Conservation (phyloP, 768 basidiomycete genomes). For the Termitomyces sp. region DNA sequence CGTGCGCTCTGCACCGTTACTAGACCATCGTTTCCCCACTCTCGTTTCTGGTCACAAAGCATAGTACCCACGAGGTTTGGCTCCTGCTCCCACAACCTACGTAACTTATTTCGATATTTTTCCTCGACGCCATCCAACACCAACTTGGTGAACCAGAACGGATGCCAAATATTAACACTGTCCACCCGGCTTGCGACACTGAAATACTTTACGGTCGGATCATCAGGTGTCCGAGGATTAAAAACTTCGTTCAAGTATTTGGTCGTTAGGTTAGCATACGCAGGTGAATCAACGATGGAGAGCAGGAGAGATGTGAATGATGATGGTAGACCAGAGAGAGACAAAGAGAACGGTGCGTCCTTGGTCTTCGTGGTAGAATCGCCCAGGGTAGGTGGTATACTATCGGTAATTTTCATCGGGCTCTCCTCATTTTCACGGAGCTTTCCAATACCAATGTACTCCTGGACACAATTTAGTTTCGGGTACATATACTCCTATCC, state of each 20-base stretch:
- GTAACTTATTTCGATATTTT: constrained; percentile 41
- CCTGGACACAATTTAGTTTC: constrained; percentile 33
- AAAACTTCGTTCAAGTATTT: constrained; percentile 73
- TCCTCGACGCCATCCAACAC: constrained; percentile 84
- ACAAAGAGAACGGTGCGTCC: constrained; percentile 35
- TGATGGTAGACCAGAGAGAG: constrained; percentile 64
- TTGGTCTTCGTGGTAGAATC: constrained; percentile 14
- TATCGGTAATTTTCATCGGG: constrained; percentile 11
- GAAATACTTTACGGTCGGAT: constrained; percentile 83
- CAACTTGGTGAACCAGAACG: constrained; percentile 94
- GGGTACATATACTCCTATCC: background rate
- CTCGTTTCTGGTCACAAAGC: constrained; percentile 43
- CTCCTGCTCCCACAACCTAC: constrained; percentile 27
- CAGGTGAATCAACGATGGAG: constrained; percentile 89
- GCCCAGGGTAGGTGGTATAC: background rate
- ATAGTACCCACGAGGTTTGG: constrained; percentile 18
- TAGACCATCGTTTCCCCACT: constrained; percentile 88
- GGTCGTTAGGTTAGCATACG: constrained; percentile 91
- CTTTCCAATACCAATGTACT: constrained; percentile 89
- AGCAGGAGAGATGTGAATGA: constrained; percentile 86
- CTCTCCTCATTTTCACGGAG: constrained; percentile 34
- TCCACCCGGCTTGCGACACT: constrained; percentile 79
- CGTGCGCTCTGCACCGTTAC: constrained; percentile 89
- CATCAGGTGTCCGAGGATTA: constrained; percentile 78
- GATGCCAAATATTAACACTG: constrained; percentile 76